phyloP scores from a whole-genome alignment of 805 yeast genomes.

The Pichia deserticola region DNA sequence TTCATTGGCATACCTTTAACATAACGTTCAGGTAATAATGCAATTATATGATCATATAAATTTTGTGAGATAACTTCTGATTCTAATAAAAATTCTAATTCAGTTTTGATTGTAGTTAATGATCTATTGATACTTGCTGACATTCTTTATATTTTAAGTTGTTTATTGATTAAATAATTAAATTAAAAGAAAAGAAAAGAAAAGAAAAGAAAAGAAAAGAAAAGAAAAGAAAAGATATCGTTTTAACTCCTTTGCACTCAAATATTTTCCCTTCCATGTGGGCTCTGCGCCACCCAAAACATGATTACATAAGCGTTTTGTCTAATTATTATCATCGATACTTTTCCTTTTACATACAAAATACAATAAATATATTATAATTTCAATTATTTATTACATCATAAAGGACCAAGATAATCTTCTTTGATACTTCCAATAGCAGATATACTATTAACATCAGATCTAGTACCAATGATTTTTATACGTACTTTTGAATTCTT shows the following conservation, averaged over 20 bases:
- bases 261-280: not conserved
- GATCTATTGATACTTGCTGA: conserved; percentile 71
- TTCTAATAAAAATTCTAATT: conserved; percentile 71
- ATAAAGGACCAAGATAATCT: conserved; percentile 87
- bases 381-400: not conserved
- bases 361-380: too few species aligned
- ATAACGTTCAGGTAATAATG: conserved; percentile 2
- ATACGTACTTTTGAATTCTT: conserved; percentile 91
- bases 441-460: conserved; percentile 94
- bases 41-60: conserved; percentile 32
- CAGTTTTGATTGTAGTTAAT: conserved; percentile 58
- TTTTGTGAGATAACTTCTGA: conserved; percentile 60
- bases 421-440: conserved; percentile 98
- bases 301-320: too few species aligned
- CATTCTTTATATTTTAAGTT: conserved; percentile 11
- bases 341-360: too few species aligned
- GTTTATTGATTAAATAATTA: not conserved
- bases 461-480: conserved; percentile 93
- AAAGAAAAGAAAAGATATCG: not conserved
- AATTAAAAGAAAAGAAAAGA: not conserved
- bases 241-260: not conserved
- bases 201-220: not conserved
- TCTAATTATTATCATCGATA: too few species aligned
- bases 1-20: conserved; percentile 14
- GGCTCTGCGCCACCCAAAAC: not conserved